Conservation (phyloP, 2,329 filamentous ascomycete genomes). For the Zymoseptoria ardabiliae region DNA sequence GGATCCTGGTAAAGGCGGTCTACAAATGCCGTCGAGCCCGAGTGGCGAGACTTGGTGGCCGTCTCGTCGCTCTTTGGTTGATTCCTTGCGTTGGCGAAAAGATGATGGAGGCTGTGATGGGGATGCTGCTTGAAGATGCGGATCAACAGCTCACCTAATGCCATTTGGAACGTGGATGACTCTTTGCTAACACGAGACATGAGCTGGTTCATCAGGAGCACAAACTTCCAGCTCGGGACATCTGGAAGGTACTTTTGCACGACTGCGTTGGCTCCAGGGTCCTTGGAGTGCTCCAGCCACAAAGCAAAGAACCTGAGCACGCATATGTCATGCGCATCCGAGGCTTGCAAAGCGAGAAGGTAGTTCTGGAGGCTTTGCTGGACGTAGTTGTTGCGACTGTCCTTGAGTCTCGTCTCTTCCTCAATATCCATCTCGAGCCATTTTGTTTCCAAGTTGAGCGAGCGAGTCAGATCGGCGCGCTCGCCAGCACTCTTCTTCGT, state of each 20-base stretch:
- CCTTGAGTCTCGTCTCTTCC: slow-evolving; percentile 71
- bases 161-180: slow-evolving; percentile 62
- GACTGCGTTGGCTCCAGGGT: slow-evolving; percentile 66
- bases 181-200: slow-evolving; percentile 81
- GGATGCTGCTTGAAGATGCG: slow-evolving; percentile 89
- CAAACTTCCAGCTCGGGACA: slow-evolving; percentile 89
- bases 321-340: slow-evolving; percentile 82
- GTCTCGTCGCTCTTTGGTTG: slow-evolving; percentile 65
- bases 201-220: slow-evolving; percentile 86
- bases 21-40: slow-evolving; percentile 63
- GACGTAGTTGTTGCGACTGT: slow-evolving; percentile 75
- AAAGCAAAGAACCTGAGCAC: slow-evolving; percentile 86
- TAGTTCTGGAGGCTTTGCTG: slow-evolving; percentile 89
- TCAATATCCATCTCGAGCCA: slow-evolving; percentile 88
- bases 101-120: slow-evolving; percentile 94
- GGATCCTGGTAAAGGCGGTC: slow-evolving; percentile 50
- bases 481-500: slow-evolving; percentile 38
- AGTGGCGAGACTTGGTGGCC: slow-evolving; percentile 63
- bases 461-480: slow-evolving; percentile 48
- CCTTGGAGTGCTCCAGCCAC: slow-evolving; percentile 80
- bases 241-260: slow-evolving; percentile 61
- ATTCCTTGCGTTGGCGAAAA: slow-evolving; percentile 60
- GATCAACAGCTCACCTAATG: slow-evolving; percentile 66
- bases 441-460: slow-evolving; percentile 65
- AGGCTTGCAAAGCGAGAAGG: slow-evolving; percentile 72